Evolutionary conservation across 306 rosid genomes (phyloP).

Genomic region (Chamaecrista fasciculata): DNA sequence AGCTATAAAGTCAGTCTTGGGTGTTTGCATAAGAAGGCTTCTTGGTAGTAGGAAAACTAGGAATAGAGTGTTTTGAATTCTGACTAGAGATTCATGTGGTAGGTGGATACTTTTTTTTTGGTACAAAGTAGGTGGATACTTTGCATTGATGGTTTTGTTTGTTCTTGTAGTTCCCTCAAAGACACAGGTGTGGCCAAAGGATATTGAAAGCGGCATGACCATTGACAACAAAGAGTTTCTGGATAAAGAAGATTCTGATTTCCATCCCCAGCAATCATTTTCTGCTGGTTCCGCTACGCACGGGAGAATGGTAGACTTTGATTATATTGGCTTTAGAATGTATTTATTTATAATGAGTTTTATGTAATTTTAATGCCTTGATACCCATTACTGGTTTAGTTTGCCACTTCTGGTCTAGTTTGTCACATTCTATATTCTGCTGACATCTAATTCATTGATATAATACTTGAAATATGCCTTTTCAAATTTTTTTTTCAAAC

Average conservation of each 20-base stretch:
- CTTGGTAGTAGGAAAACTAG: background rate
- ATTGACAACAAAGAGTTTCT: conserved; percentile 37
- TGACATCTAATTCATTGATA: background rate
- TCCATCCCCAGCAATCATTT: conserved; percentile 40
- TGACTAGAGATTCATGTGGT: background rate
- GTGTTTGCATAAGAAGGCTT: background rate
- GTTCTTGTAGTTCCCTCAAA: conserved; percentile 54
- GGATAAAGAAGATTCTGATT: conserved; percentile 44
- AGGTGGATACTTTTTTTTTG: conserved; percentile 15
- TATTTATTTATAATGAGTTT: conserved; percentile 14
- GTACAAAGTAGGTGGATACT: no score
- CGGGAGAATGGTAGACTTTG: conserved; percentile 51
- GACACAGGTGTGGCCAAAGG: conserved; percentile 39
- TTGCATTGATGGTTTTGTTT: conserved; percentile 31
- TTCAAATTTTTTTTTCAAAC: no score
- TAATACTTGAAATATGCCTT: background rate
- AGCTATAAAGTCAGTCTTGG: background rate
- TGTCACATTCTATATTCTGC: background rate
- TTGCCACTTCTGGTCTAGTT: background rate
- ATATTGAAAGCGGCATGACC: conserved; percentile 43
- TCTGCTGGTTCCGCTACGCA: conserved; percentile 42
- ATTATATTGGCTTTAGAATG: conserved; percentile 16
- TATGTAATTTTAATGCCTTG: conserved; percentile 22
- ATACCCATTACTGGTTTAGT: background rate
- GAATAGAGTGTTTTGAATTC: conserved; percentile 9